Evolutionary conservation across 768 basidiomycete species (phyloP).

Genomic region (Tulasnella sp.): DNA sequence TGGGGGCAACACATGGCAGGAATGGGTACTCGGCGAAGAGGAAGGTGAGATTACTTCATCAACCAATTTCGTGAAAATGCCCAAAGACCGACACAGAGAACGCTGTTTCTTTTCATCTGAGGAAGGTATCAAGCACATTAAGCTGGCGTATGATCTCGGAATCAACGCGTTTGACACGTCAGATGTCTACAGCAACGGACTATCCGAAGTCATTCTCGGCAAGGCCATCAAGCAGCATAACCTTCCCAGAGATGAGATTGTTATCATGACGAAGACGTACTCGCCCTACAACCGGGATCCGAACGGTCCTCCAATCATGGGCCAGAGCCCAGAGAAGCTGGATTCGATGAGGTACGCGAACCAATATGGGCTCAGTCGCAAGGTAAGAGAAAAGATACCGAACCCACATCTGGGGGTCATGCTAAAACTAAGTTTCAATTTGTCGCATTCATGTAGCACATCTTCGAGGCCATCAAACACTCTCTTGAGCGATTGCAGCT

Average conservation of each 20-base stretch:
- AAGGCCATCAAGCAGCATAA: conserved; percentile 19
- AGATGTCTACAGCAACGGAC: background rate
- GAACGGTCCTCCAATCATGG: too few species aligned
- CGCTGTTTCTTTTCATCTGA: background rate
- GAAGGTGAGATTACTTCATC: background rate
- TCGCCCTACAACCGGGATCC: background rate
- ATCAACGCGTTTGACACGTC: conserved; percentile 20
- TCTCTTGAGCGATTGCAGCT: conserved; percentile 33
- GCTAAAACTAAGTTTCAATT: conserved; percentile 2
- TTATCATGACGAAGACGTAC: conserved; percentile 19
- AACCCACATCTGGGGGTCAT: background rate
- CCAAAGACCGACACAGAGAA: too few species aligned
- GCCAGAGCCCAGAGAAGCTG: background rate
- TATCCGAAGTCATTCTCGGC: conserved; percentile 16
- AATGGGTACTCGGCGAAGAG: conserved; percentile 1
- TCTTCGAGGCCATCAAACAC: conserved; percentile 37
- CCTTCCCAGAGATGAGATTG: conserved; percentile 18
- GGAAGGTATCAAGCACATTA: conserved; percentile 17
- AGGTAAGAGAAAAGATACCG: background rate
- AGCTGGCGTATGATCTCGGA: conserved; percentile 18
- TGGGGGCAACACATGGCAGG: background rate
- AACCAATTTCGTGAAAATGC: background rate
- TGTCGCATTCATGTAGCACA: conserved; percentile 34
- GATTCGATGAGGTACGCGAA: background rate
- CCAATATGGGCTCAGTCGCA: conserved; percentile 3